Percentiles rank a stretch among this genome's conserved stretches.
Evolutionary conservation across 2,329 filamentous ascomycete genomes (phyloP).

Genomic region (Exophiala spinifera): DNA sequence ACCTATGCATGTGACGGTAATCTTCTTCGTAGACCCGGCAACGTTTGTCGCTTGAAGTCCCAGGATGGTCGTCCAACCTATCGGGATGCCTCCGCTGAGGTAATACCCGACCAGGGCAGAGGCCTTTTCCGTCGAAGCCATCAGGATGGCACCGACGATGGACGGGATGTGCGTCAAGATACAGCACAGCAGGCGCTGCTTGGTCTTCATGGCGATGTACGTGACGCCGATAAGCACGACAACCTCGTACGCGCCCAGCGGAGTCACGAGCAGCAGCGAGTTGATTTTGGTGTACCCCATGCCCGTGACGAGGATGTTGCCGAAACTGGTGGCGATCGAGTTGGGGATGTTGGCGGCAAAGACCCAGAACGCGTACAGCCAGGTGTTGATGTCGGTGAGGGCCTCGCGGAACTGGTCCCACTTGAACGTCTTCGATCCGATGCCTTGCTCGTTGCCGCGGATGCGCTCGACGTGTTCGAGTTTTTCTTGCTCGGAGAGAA

Average conservation of each 20-base stretch:
- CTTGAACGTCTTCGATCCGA: conserved; percentile 39
- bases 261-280: conserved; percentile 39
- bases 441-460: conserved; percentile 38
- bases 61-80: conserved; percentile 41
- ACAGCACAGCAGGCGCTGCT: conserved; percentile 36
- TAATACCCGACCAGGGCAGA: conserved; percentile 40
- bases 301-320: conserved; percentile 39
- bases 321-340: conserved; percentile 39
- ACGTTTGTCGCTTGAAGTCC: conserved; percentile 38
- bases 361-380: conserved; percentile 40
- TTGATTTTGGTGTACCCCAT: conserved; percentile 37
- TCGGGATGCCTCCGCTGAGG: conserved; percentile 38
- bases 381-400: conserved; percentile 35
- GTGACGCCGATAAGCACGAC: conserved; percentile 38
- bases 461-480: conserved; percentile 37
- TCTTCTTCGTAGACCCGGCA: conserved; percentile 39
- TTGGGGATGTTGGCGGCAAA: conserved; percentile 41
- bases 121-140: conserved; percentile 39
- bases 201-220: conserved; percentile 37
- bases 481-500: conserved; percentile 35
- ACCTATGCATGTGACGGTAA: conserved; percentile 35
- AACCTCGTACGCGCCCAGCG: conserved; percentile 39
- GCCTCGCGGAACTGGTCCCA: conserved; percentile 36
- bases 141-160: conserved; percentile 39
- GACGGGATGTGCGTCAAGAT: conserved; percentile 38